Base-by-base conservation (phyloP, 805 yeast genomes). In the Grigorovia yakushimaensis region DNA sequence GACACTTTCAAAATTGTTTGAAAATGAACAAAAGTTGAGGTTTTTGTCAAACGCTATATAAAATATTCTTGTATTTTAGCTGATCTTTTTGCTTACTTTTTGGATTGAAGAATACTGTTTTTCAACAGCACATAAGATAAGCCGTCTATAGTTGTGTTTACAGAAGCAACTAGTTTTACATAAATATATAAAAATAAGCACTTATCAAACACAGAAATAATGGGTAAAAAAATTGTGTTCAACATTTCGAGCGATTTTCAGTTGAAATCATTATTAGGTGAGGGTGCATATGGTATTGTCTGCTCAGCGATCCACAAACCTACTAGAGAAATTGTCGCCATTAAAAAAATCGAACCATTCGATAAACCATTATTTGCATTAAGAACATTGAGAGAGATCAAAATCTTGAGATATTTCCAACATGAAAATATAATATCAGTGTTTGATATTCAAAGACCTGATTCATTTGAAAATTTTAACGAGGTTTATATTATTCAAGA, bases 211-310 rank as follows among this genome's bases (percentile, higher is more conserved):
- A 39, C 33, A 22, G 24, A 9, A 37, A 35, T 17, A 4, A 57
- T 76, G 79, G 66, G 64, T 47, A 72, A 77, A 47, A 68, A 68
- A 48, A 71, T 77, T 45, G 69, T 78, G 2, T 91, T 91, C 73
- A 87, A 88, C 63, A 91, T 91, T 23, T 81, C 89, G 24, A 85
- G 84, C 51, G 88, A 86, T 59, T 91, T 89, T 65, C 88, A 88
- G 64, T 80, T 91, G 42, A 72, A 82, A 45, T 88, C 86, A 54
- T 77, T 91, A 15, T 81, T 91, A 1, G 98, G 98, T 8, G 95
- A 88, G 65, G 98, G 98, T 18, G 97, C 98, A 0, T 91, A 91
- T 61, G 98, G 98, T 5, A 80, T 89, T 11, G 98, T 91, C 10
- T 81, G 96, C 64, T 79, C 91, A 10, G 97, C 97, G 0, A 67